A percentile compares a stretch with the other conserved stretches of the same genome.
These are phyloP conservation scores for Crucihimalaya himalaica DNA, from an alignment of 345 rosid species.

Conservation along the genomic window DNA sequence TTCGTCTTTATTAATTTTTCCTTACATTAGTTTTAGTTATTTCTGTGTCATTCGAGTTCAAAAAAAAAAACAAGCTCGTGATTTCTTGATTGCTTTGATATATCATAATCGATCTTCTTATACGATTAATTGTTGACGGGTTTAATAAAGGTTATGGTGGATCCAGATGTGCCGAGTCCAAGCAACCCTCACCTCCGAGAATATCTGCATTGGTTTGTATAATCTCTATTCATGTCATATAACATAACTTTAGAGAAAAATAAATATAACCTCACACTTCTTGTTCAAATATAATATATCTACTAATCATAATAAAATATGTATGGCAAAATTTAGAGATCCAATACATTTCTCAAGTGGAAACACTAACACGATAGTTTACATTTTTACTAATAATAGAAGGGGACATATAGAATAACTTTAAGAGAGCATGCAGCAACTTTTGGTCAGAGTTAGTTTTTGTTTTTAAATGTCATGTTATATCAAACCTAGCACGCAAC, in stretches of 20 bases:
- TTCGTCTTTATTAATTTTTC: neutral
- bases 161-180: slow-evolving; percentile 35
- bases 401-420: neutral
- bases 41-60: neutral
- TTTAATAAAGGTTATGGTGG: slow-evolving; percentile 27
- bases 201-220: slow-evolving; percentile 28
- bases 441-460: neutral
- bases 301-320: neutral
- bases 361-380: neutral
- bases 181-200: slow-evolving; percentile 27
- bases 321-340: neutral
- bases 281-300: neutral
- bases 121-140: neutral
- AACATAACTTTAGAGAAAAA: neutral
- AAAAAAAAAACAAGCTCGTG: neutral
- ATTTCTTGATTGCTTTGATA: neutral
- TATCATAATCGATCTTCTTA: neutral
- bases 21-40: neutral
- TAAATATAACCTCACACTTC: neutral
- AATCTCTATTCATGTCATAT: neutral
- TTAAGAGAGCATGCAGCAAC: neutral
- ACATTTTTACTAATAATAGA: neutral
- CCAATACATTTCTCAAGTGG: neutral
- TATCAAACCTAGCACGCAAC: neutral
- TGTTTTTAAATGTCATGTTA: neutral